Base-by-base conservation (phyloP, 768 basidiomycete species). In the Psilocybe cyanescens region DNA sequence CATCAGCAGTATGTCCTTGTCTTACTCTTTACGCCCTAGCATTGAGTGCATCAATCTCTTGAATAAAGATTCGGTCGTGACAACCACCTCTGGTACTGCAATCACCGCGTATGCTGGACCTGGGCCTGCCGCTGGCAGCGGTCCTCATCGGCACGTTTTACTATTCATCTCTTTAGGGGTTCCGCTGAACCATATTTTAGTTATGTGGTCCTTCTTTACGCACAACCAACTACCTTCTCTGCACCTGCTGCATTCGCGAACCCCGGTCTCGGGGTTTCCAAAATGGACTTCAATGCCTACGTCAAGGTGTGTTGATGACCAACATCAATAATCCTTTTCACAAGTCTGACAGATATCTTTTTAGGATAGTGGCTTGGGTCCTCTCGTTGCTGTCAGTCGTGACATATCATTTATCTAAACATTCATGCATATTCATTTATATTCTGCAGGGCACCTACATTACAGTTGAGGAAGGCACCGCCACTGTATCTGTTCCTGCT, bases 91-190 rank as follows among this genome's bases (percentile, higher is more conserved):
- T n/a, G 83, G 78, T 4, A 78, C 76, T 24, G 74, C 71, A 37
- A 82, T 91, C 65, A 91, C 89, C 8, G 74, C 76, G 44, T 94
- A 92, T 68, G 86, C 86, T 53, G 89, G 90, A 14, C 92, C 92
- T 55, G 83, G 81, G 57, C 92, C 91, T 57, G 76, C 87, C 17
- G 71, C 78, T 29, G 90, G 90, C 31, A 86, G 83, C 60, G 91
- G 92, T 45, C 80, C 90, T 56, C 92, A 94, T 73, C 84, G 91
- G 89, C 88, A 59, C 28, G 72, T 41, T 19, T 29, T n/a, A n/a
- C 30, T 48, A 12, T 3, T 49, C 53, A 8, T 16, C 28, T 28
- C 35, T 17, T 14, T 35, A 19, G n/a, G 59, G 28, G 55, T 11
- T 37, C 60, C 49, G 29, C 19, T 30, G 37, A 41, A 55, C 19